Base-by-base conservation (phyloP, 164 flowering plant species). In the Macadamia integrifolia region DNA sequence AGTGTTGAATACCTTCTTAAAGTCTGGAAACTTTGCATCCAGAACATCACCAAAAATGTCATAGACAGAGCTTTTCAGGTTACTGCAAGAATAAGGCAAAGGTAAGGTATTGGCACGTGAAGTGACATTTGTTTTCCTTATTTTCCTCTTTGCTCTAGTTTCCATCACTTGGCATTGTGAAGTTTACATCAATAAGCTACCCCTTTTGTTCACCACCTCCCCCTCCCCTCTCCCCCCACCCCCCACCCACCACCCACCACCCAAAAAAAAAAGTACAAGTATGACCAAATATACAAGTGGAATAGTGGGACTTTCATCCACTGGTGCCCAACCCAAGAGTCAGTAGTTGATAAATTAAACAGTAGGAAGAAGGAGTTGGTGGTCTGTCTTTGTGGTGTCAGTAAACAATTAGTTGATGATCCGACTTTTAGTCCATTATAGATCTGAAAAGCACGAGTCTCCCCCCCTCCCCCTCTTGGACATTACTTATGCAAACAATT, bases 11-110 rank as follows among this genome's bases (percentile, higher is more conserved):
- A 89, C 99, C 92, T 94, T 79, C 70, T 74, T 77, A 75, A 89
- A 88, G n/a, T 81, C 90, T 68, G 95, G 93, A 79, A 87, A 92
- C 58, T 78, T 77, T 30, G 71, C 65, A 62, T 88, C 83, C 65
- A 67, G 66, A 68, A 90, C 87, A 71, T 94, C 89, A 49, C 80
- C 92, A 74, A 92, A 90, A 73, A 92, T 86, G 74, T 87, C 73
- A 71, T 92, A 94, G 31, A 89, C 89, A 67, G 83, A 83, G 59
- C 46, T 80, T 74, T 87, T 94, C 91, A 86, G 77, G 73, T 89
- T 74, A 86, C 99, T 94, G 83, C 64, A 72, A 23, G 30, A 63
- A 61, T 61, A 23, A 3, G 65, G 15, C 68, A 46, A 32, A 46
- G 29, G n/a, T 71, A 14, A 71, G 46, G 64, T 32, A 46, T 9